Conservation (phyloP, 345 rosid genomes). For the Garcia nutans region DNA sequence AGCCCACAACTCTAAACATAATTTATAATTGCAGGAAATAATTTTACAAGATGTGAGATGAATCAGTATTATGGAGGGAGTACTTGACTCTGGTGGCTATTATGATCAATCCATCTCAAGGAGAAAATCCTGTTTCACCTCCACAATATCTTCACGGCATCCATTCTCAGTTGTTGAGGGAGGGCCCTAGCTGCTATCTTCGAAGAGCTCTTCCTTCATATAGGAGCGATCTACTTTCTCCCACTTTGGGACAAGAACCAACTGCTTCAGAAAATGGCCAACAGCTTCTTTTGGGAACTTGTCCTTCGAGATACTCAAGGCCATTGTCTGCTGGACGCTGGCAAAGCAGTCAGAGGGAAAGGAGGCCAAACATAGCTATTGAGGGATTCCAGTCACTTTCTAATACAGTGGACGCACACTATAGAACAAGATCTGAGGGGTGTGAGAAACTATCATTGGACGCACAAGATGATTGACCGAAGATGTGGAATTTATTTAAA, state of each 20-base stretch:
- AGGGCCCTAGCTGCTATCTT: neutral
- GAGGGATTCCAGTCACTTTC: constrained; percentile 24
- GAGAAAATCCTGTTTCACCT: constrained; percentile 25
- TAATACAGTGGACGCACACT: constrained; percentile 19
- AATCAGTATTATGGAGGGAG: constrained; percentile 24
- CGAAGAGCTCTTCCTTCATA: neutral
- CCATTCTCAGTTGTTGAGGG: constrained; percentile 7
- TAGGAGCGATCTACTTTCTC: neutral
- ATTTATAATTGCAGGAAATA: constrained; percentile 22
- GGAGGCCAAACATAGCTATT: constrained; percentile 23
- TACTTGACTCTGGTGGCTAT: constrained; percentile 17
- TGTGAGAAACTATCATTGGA: neutral
- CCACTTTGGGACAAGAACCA: constrained; percentile 12
- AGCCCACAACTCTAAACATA: constrained; percentile 3
- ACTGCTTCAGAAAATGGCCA: constrained; percentile 12
- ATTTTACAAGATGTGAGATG: constrained; percentile 20
- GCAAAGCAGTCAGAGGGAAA: constrained; percentile 27
- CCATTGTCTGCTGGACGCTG: constrained; percentile 23
- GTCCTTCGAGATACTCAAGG: constrained; percentile 27
- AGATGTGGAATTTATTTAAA: too few species aligned
- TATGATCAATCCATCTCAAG: constrained; percentile 20
- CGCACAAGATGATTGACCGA: neutral
- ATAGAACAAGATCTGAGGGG: constrained; percentile 28
- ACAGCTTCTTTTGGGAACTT: constrained; percentile 19
- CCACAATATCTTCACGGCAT: constrained; percentile 11